Evolutionary conservation across 2,329 filamentous ascomycete genomes (phyloP).

Genomic region (Chrysosporium keratinophilum): DNA sequence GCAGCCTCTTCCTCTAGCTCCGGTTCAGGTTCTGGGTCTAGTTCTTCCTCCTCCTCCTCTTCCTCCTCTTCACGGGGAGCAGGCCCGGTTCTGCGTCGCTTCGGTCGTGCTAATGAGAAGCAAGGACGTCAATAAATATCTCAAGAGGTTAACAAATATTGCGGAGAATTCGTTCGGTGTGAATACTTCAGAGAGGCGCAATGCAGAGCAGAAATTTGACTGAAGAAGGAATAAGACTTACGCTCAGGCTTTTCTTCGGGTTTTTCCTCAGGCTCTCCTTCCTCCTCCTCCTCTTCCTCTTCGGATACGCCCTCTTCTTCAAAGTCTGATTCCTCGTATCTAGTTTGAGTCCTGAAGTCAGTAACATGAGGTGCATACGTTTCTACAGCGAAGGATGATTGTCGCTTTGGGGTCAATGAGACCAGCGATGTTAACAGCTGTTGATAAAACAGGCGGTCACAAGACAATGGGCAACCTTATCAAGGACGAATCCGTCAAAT

Average conservation of each 20-base stretch:
- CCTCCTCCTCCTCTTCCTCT: conserved; percentile 20
- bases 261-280: conserved; percentile 21
- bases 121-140: not conserved
- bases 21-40: conserved; percentile 21
- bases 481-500: no score
- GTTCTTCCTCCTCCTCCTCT: conserved; percentile 17
- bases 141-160: not conserved
- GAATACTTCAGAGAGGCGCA: not conserved
- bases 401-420: no score
- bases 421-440: no score
- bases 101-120: conserved; percentile 12
- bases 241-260: conserved; percentile 18
- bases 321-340: conserved; percentile 27
- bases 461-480: no score
- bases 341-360: conserved; percentile 9
- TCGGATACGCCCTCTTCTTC: conserved; percentile 19
- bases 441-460: no score
- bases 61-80: conserved; percentile 20
- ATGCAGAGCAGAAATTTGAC: not conserved
- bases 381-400: no score
- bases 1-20: conserved; percentile 18
- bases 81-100: conserved; percentile 22
- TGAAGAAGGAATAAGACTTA: conserved; percentile 6
- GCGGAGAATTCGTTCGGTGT: not conserved
- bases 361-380: not conserved